Base-by-base conservation (phyloP, 139 green algal species). In the Spirogloea muscicola region DNA sequence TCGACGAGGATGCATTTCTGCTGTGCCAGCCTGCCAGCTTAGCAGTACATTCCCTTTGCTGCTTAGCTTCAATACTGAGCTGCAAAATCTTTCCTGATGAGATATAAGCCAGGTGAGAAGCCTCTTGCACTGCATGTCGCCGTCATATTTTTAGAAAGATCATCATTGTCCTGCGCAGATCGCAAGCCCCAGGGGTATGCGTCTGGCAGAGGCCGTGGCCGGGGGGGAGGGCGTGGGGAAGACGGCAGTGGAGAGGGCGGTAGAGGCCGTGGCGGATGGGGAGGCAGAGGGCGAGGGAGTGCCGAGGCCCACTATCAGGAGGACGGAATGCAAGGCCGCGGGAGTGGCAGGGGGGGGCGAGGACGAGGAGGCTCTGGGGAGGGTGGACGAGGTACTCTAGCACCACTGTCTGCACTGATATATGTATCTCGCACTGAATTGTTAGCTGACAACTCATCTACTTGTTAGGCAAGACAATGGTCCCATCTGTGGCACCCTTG, bases 331-430 rank as follows among this genome's bases (percentile, higher is more conserved):
- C n/a, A n/a, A n/a, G n/a, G n/a, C n/a, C n/a, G n/a, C 18, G 52
- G 52, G 16, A 18, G 18, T 38, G 25, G 61, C 10, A 25, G 61
- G 60, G 61, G 42, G 34, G 61, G 61, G 33, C 18, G 42, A 33
- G 55, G 55, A 64, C 33, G 61, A 34, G 61, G 25, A 31, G 34
- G 61, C 18, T 31, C 33, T 61, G 61, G 61, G 55, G 16, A 13
- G 36, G 36, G 29, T 9, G 36, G 55, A 40, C 55, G 36, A 40
- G 55, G 29, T n/a, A n/a, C n/a, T n/a, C n/a, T n/a, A n/a, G n/a
- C n/a, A n/a, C n/a, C n/a, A n/a, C n/a, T n/a, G n/a, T n/a, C n/a
- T n/a, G n/a, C n/a, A n/a, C n/a, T n/a, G n/a, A n/a, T n/a, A n/a
- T n/a, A n/a, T n/a, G n/a, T n/a, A n/a, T n/a, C n/a, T n/a, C n/a